Percentiles rank a stretch among this genome's conserved stretches.
Conservation (phyloP, 805 yeast species). For the Suhomyces sp. region DNA sequence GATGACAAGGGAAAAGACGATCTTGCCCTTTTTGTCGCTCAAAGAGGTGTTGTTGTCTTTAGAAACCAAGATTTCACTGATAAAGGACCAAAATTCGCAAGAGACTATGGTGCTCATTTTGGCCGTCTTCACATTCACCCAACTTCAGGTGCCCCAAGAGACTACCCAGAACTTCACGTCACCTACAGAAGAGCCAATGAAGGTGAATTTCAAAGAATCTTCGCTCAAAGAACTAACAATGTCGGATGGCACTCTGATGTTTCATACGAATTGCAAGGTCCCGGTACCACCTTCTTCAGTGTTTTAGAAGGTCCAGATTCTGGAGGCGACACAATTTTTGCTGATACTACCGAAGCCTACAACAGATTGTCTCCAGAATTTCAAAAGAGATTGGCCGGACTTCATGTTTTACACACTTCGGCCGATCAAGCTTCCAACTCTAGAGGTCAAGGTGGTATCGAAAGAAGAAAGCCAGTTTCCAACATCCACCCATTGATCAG, state of each 20-base stretch:
- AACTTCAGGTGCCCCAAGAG: conserved; percentile 65
- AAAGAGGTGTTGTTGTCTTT: conserved; percentile 66
- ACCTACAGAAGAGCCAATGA: conserved; percentile 32
- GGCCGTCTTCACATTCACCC: conserved; percentile 75
- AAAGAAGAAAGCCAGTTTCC: conserved; percentile 31
- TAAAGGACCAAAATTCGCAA: conserved; percentile 47
- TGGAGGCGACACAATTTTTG: conserved; percentile 40
- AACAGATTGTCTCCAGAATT: conserved; percentile 35
- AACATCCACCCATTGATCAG: conserved; percentile 36
- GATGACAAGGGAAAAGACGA: conserved; percentile 60
- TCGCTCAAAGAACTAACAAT: conserved; percentile 26
- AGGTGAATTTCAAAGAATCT: conserved; percentile 26
- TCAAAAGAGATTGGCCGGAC: conserved; percentile 28
- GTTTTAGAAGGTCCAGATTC: conserved; percentile 37
- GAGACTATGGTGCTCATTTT: conserved; percentile 58
- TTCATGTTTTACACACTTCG: conserved; percentile 35
- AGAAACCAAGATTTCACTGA: conserved; percentile 62
- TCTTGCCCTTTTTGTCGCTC: conserved; percentile 64
- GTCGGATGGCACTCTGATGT: conserved; percentile 39
- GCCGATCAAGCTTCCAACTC: conserved; percentile 30
- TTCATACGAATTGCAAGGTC: conserved; percentile 35
- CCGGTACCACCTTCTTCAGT: conserved; percentile 33
- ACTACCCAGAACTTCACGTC: conserved; percentile 33
- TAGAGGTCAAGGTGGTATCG: conserved; percentile 29
- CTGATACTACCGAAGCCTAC: conserved; percentile 37